phyloP scores from a whole-genome alignment of 192 early-diverging fungal species.

The Coemansia erecta region DNA sequence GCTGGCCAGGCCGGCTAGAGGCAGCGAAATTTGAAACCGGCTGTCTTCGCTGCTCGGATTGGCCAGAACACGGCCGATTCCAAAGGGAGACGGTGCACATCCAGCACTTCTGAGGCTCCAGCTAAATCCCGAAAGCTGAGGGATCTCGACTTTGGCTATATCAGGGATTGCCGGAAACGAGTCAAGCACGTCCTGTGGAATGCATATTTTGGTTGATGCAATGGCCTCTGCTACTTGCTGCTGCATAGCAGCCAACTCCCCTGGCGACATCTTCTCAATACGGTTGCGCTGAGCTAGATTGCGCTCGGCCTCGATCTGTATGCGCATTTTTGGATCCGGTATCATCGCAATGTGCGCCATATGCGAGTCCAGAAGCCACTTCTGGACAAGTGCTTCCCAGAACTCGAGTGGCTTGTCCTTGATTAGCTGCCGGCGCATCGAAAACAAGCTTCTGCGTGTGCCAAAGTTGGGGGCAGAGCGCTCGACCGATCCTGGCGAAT shows the following conservation, averaged over 20 bases:
- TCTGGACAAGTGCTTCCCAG: conserved; percentile 41
- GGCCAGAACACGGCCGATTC: conserved; percentile 32
- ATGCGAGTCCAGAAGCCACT: conserved; percentile 36
- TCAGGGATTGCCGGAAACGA: conserved; percentile 71
- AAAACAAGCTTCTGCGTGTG: conserved; percentile 56
- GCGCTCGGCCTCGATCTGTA: conserved; percentile 50
- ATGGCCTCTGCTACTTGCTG: conserved; percentile 43
- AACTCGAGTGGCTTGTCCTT: conserved; percentile 24
- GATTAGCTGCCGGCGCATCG: conserved; percentile 35
- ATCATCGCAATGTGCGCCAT: conserved; percentile 42
- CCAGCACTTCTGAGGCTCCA: conserved; percentile 10
- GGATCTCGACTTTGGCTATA: conserved; percentile 31
- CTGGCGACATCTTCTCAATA: conserved; percentile 28
- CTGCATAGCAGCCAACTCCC: conserved; percentile 26
- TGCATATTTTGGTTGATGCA: conserved; percentile 35
- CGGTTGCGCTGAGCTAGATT: conserved; percentile 38
- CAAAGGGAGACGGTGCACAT: conserved; percentile 29
- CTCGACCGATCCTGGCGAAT: conserved; percentile 25
- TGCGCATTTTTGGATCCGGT: conserved; percentile 40
- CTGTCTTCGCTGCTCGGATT: conserved; percentile 16
- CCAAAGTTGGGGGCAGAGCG: conserved; percentile 51
- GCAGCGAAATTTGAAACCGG: conserved; percentile 43
- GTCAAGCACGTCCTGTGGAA: conserved; percentile 60
- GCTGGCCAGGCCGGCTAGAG: conserved; percentile 27
- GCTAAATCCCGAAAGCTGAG: conserved; percentile 21